A percentile compares a stretch with the other conserved stretches of the same genome.
These are phyloP conservation scores for Gliomastix tumulicola DNA, from an alignment of 2,329 filamentous ascomycete genomes.

Conservation along the genomic window DNA sequence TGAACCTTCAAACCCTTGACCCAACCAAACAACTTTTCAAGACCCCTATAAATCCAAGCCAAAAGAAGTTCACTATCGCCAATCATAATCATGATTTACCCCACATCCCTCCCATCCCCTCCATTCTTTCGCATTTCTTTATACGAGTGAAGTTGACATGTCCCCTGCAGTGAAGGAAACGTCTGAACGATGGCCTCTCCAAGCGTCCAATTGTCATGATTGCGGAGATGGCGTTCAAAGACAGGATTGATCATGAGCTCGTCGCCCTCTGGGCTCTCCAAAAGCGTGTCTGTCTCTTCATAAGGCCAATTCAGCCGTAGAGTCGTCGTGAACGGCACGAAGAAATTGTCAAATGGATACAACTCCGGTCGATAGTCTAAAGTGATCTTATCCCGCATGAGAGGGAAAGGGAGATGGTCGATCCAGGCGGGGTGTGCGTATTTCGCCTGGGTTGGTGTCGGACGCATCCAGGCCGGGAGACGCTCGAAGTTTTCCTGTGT, in stretches of 20 bases:
- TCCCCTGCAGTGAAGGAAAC: constrained; percentile 52
- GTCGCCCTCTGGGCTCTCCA: constrained; percentile 48
- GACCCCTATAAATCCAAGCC: too few species aligned
- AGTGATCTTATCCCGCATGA: constrained; percentile 64
- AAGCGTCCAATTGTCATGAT: constrained; percentile 75
- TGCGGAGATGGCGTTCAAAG: constrained; percentile 72
- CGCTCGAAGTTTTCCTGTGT: constrained; percentile 73
- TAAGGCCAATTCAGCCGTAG: constrained; percentile 81
- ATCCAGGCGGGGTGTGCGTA: constrained; percentile 72
- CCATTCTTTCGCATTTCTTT: too few species aligned
- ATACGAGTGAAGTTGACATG: too few species aligned
- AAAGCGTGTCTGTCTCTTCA: constrained; percentile 62
- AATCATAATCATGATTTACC: too few species aligned
- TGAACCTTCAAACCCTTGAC: too few species aligned
- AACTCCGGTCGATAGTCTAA: too few species aligned
- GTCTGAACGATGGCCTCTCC: constrained; percentile 60
- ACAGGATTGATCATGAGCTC: constrained; percentile 78
- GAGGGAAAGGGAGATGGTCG: constrained; percentile 74
- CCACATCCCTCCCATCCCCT: too few species aligned
- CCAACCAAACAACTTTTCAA: too few species aligned
- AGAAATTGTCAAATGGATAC: constrained; percentile 80
- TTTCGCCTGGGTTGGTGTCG: constrained; percentile 58
- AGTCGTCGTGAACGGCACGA: constrained; percentile 72
- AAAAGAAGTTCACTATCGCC: too few species aligned
- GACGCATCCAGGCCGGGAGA: constrained; percentile 66